Evolutionary conservation across 176 grass and related monocot species (phyloP).

Genomic region (Lolium multiflorum): DNA sequence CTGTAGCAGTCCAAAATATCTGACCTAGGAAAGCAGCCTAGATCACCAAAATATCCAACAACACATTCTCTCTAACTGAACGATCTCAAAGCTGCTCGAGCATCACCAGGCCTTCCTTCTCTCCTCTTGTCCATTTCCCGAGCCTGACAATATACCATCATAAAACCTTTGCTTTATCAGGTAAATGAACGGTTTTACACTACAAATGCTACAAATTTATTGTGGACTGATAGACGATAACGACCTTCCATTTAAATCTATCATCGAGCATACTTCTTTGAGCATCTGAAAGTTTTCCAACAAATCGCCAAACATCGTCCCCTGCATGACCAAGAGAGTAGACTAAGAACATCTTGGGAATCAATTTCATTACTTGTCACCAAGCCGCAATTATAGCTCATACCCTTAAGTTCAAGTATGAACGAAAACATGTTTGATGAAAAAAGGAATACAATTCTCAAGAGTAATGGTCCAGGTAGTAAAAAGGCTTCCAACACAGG

Average conservation of each 20-base stretch:
- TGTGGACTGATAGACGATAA: slow-evolving; percentile 41
- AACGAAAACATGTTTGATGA: not conserved
- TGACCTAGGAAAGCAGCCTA: too few species aligned
- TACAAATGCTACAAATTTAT: not conserved
- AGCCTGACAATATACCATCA: slow-evolving; percentile 58
- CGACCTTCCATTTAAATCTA: slow-evolving; percentile 99
- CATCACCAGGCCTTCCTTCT: slow-evolving; percentile 94
- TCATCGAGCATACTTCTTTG: slow-evolving; percentile 99
- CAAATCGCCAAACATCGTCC: slow-evolving; percentile 97
- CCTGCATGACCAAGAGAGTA: slow-evolving; percentile 56
- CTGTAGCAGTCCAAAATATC: too few species aligned
- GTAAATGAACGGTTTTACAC: not conserved
- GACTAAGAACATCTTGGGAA: slow-evolving; percentile 32
- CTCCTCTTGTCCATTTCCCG: slow-evolving; percentile 99
- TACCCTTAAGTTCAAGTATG: not conserved
- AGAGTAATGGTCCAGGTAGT: not conserved
- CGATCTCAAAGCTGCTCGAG: slow-evolving; percentile 89
- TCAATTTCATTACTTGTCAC: slow-evolving; percentile 13
- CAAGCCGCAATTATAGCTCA: not conserved
- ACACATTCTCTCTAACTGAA: slow-evolving; percentile 97
- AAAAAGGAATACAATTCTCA: not conserved
- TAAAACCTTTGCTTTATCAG: not conserved
- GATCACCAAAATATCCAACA: too few species aligned
- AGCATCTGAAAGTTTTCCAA: slow-evolving; percentile 98
- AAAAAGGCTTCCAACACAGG: not conserved